Evolutionary conservation across 768 basidiomycete genomes (phyloP).

Genomic region (Agaricus subrufescens): DNA sequence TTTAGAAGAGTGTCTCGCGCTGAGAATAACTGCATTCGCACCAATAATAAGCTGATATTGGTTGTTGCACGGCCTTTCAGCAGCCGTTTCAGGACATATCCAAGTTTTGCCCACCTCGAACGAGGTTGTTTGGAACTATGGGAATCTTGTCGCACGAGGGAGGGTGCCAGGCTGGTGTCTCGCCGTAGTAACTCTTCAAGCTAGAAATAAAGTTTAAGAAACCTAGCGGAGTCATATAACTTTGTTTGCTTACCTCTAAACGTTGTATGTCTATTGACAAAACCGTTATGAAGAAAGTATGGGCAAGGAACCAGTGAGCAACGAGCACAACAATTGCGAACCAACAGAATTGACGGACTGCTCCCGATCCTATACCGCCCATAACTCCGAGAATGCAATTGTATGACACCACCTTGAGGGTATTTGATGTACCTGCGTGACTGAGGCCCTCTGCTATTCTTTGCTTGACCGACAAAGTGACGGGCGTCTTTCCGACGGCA

Average conservation of each 20-base stretch:
- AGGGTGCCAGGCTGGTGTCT: conserved; percentile 51
- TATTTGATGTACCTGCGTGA: conserved; percentile 85
- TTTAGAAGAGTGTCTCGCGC: conserved; percentile 10
- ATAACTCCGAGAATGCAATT: conserved; percentile 75
- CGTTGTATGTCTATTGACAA: conserved; percentile 95
- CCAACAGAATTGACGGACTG: conserved; percentile 87
- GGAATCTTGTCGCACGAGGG: conserved; percentile 24
- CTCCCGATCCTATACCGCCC: conserved; percentile 68
- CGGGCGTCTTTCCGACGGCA: conserved; percentile 77
- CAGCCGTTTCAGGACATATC: conserved; percentile 36
- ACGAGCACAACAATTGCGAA: conserved; percentile 94
- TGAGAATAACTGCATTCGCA: conserved; percentile 25
- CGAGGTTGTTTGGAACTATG: conserved; percentile 31
- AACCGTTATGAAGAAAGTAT: conserved; percentile 93
- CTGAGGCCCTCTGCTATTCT: conserved; percentile 90
- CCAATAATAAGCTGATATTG: conserved; percentile 78
- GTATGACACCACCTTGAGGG: conserved; percentile 87
- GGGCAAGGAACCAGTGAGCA: conserved; percentile 95
- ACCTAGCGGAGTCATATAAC: not conserved
- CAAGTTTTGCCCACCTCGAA: conserved; percentile 40
- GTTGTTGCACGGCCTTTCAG: conserved; percentile 67
- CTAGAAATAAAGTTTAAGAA: conserved; percentile 30
- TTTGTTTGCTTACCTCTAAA: conserved; percentile 54
- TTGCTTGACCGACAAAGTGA: conserved; percentile 86
- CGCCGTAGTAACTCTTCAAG: conserved; percentile 83